These are phyloP conservation scores for Adansonia rubrostipa DNA, from an alignment of 441 rosid genomes.

Conservation along the genomic window DNA sequence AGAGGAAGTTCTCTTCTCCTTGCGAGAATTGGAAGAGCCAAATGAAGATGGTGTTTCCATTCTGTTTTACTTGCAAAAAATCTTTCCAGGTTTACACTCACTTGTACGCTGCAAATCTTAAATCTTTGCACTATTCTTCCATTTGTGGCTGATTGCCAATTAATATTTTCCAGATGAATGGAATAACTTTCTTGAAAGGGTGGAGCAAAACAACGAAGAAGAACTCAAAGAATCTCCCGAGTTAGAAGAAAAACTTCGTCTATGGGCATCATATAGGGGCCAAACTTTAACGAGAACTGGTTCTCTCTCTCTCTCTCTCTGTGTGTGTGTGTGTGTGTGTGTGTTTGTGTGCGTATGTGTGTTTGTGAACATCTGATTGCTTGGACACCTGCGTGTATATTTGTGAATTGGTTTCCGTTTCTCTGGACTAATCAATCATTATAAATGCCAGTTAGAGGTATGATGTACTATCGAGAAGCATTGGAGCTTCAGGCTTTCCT, in stretches of 20 bases:
- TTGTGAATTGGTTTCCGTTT: background rate
- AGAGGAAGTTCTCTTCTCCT: conserved; percentile 95
- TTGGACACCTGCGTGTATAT: background rate
- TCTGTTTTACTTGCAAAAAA: conserved; percentile 95
- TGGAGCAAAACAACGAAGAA: conserved; percentile 59
- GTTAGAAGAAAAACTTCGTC: conserved; percentile 81
- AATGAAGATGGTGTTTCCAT: conserved; percentile 99
- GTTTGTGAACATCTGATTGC: background rate
- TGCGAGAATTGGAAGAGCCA: conserved; percentile 69
- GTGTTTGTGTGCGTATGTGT: background rate
- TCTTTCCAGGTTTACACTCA: conserved; percentile 74
- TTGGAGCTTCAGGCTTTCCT: conserved; percentile 99
- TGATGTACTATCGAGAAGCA: conserved; percentile 98
- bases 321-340: background rate
- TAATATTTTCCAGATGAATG: conserved; percentile 78
- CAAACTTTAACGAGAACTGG: conserved; percentile 99
- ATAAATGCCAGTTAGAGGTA: conserved; percentile 72
- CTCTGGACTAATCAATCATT: no score
- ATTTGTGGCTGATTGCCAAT: conserved; percentile 1
- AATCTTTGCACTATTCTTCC: background rate
- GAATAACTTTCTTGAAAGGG: conserved; percentile 90
- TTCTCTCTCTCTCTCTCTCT: conserved; percentile 30
- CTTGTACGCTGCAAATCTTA: background rate
- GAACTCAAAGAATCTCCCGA: conserved; percentile 65
- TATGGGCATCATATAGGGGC: conserved; percentile 99